Evolutionary conservation across 1,284 basidiomycete species (phyloP), one percentile per base, ranked within the genome.

Genomic region (Sporisorium reilianum): DNA sequence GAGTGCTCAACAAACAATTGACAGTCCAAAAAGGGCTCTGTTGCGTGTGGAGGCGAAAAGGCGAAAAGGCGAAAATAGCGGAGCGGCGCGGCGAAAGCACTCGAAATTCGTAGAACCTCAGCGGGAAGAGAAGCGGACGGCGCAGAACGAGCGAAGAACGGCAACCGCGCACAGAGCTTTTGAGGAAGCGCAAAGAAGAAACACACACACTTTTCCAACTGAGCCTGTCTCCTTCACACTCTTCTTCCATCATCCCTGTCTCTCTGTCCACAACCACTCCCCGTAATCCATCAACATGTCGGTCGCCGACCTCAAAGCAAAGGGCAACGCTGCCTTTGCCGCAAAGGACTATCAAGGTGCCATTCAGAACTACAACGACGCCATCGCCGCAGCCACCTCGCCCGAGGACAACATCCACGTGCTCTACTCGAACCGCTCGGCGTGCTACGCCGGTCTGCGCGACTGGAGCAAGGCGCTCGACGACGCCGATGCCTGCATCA

Each of bases 381-480:
- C 82, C 23, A 82, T 83, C 57, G 78, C 68, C 9, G 82, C 79
- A 18, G 81, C 78, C 6, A 54, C 78, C 44, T 75, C 87, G 45
- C 73, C 78, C 46, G 74, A 79, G 40, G 82, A 84, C 55, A 70
- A 71, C 7, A 60, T 79, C n/a, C 92, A 93, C 84, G 94, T 98
- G 56, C 88, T 97, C 22, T 97, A 90, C 87, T 97, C 94, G 7
- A 98, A 98, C 85, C 89, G 95, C 62, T 95, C 93, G 77, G 95
- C 95, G 18, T 92, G 93, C 30, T 90, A 94, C 83, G 89, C 91
- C 18, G 94, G 94, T 20, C 91, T 93, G 87, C 91, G 89, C 79
- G 87, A 92, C 57, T 97, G 90, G 88, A 84, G 86, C 49, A 89
- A 88, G 11, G 95, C 95, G 18, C 88, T 97, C 59, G 88, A 90